These are phyloP conservation scores for Rhynchospora breviuscula DNA, from an alignment of 176 grass and related monocot genomes.

Conservation along the genomic window DNA sequence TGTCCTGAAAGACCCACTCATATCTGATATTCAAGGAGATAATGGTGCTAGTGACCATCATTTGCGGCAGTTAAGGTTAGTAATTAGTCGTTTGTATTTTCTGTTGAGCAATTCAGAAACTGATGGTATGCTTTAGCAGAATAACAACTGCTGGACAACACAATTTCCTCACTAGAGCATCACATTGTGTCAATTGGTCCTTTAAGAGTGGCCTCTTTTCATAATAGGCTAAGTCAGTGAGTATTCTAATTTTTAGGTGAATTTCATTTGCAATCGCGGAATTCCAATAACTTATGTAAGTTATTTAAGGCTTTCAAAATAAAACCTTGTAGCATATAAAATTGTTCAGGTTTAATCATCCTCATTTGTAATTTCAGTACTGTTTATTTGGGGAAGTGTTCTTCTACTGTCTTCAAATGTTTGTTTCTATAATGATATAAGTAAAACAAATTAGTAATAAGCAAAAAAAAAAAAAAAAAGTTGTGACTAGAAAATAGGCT, in stretches of 20 bases:
- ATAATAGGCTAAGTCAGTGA: neutral
- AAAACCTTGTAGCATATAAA: neutral
- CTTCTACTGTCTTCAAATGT: neutral
- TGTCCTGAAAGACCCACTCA: conserved; percentile 80
- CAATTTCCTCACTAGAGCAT: neutral
- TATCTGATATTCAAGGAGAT: conserved; percentile 63
- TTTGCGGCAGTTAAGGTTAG: conserved; percentile 81
- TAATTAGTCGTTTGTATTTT: neutral
- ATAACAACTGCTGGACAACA: neutral
- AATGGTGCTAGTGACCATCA: conserved; percentile 72
- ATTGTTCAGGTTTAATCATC: neutral
- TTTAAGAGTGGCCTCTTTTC: neutral
- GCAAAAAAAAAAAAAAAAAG: neutral
- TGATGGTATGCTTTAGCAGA: neutral
- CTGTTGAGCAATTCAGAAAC: neutral
- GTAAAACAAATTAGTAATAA: neutral
- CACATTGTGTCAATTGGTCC: neutral
- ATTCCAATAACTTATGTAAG: neutral
- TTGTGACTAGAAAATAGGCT: neutral
- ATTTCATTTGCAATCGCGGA: neutral
- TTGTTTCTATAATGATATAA: neutral
- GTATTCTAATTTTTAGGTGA: neutral
- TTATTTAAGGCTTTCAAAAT: neutral
- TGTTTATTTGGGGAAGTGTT: neutral
- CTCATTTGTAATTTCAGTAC: neutral